A percentile compares a stretch with the other conserved stretches of the same genome.
phyloP scores from a whole-genome alignment of 768 basidiomycete genomes.

The Lactarius hengduanensis region DNA sequence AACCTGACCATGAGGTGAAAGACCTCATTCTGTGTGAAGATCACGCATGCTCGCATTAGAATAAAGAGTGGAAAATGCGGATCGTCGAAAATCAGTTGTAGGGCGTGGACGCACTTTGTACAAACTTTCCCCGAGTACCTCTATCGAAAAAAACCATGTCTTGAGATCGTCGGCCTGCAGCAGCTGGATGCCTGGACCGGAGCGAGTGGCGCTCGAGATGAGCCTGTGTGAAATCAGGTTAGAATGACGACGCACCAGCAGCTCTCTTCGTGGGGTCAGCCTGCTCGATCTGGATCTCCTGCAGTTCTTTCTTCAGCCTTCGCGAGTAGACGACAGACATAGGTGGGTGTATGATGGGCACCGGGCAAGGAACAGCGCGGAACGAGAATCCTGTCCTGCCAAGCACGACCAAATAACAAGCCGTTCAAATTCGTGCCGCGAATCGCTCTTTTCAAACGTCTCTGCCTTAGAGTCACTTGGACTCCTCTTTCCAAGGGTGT shows the following conservation, averaged over 20 bases:
- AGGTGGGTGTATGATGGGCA: slow-evolving; percentile 4
- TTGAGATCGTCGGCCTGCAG: slow-evolving; percentile 73
- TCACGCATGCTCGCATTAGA: background rate
- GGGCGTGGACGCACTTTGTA: slow-evolving; percentile 53
- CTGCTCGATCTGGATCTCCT: slow-evolving; percentile 29
- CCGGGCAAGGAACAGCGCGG: slow-evolving; percentile 6
- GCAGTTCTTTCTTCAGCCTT: slow-evolving; percentile 30
- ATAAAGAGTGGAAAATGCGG: background rate
- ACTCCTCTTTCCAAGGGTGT: slow-evolving; percentile 29
- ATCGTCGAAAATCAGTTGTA: background rate
- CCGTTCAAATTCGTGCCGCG: background rate
- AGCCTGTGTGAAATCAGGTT: too few species aligned
- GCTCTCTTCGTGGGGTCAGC: slow-evolving; percentile 25
- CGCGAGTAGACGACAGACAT: slow-evolving; percentile 28
- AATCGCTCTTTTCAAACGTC: slow-evolving; percentile 23
- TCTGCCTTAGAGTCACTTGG: slow-evolving; percentile 34
- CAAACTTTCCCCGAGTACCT: slow-evolving; percentile 80
- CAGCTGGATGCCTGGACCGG: slow-evolving; percentile 61
- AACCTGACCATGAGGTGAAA: slow-evolving; percentile 83
- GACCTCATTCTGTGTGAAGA: slow-evolving; percentile 58
- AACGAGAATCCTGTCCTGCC: background rate
- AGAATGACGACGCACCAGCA: slow-evolving; percentile 15
- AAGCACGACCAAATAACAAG: slow-evolving; percentile 27
- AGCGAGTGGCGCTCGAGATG: background rate
- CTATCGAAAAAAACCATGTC: slow-evolving; percentile 75